Conservation (phyloP, 2,329 filamentous ascomycete genomes). For the Aspergillus neotritici region DNA sequence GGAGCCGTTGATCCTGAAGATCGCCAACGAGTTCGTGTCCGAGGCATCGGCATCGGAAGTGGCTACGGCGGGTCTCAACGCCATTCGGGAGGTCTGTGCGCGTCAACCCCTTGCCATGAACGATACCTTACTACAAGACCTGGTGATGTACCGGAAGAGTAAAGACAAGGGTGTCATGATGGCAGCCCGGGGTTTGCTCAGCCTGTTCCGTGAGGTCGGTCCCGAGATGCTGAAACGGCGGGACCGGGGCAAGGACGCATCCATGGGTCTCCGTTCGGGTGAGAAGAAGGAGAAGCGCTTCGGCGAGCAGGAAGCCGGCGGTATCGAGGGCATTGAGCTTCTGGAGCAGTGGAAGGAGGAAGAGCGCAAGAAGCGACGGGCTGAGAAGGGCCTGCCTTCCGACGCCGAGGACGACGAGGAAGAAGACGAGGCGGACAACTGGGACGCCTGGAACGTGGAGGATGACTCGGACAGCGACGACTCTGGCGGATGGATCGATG, state of each 20-base stretch:
- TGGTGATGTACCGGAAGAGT: slow-evolving; percentile 92
- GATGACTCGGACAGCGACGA: slow-evolving; percentile 57
- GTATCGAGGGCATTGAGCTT: slow-evolving; percentile 87
- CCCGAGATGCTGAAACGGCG: slow-evolving; percentile 83
- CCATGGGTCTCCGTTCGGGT: slow-evolving; percentile 72
- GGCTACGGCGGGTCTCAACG: slow-evolving; percentile 83
- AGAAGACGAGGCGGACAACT: slow-evolving; percentile 55
- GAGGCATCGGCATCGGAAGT: slow-evolving; percentile 90
- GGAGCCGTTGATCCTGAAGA: slow-evolving; percentile 87
- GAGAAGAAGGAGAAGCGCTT: slow-evolving; percentile 72
- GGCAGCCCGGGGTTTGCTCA: slow-evolving; percentile 87
- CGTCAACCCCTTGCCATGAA: slow-evolving; percentile 94
- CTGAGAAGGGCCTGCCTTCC: slow-evolving; percentile 60
- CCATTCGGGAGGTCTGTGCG: slow-evolving; percentile 88
- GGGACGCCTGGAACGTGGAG: slow-evolving; percentile 58
- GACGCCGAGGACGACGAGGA: slow-evolving; percentile 58
- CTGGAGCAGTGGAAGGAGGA: slow-evolving; percentile 92
- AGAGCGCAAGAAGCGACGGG: slow-evolving; percentile 67
- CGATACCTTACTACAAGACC: slow-evolving; percentile 88
- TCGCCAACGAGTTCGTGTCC: slow-evolving; percentile 96
- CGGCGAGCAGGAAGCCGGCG: slow-evolving; percentile 72
- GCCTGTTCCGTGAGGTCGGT: slow-evolving; percentile 84
- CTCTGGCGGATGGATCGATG: slow-evolving; percentile 89
- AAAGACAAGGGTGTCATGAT: slow-evolving; percentile 99
- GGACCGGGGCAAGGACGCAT: slow-evolving; percentile 85